Base-by-base conservation (phyloP, 768 basidiomycete genomes). In the Coprinopsis marcescibilis region DNA sequence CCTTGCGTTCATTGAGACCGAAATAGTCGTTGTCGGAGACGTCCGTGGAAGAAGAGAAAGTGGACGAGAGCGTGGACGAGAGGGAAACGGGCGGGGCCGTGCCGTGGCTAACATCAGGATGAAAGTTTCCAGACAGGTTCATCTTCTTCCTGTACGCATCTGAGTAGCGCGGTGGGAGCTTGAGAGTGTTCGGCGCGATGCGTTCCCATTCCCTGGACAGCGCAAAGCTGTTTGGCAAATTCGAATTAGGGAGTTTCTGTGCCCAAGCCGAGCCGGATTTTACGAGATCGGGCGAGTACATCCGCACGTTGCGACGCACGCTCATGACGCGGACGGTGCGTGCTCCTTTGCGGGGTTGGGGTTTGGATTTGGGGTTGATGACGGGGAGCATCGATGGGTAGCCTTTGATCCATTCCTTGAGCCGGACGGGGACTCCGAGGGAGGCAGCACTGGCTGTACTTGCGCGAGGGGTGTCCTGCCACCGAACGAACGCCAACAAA, bases 391-490 rank as follows among this genome's bases (percentile, higher is more conserved):
- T 89, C 7, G 80, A 62, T 0, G 92, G 91, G 58, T 97, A 96
- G 2, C 88, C 88, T 50, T 85, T 78, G 52, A 95, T 86, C 89
- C 91, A 94, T 54, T 89, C 83, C 57, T 87, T 85, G 51, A 96
- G 80, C n/a, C 89, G 80, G 12, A 80, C 78, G 2, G 94, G 95
- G 7, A 92, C 78, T 2, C 83, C 81, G 3, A 83, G 73, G 6
- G 80, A 69, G 3, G 79, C 69, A 3, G 79, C 75, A 46, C 76
- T 78, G 3, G 70, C 73, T 27, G 53, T 27, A 11, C 62, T 57
- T 2, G 65, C 55, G 19, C 68, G 69, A 21, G 78, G 75, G 3
- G 77, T 70, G 48, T 85, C 81, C 55, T 90, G 83, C 71, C 82
- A 87, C 24, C 94, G 81, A 48, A 98, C 84, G 62, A 85, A 95